phyloP scores from a whole-genome alignment of 2,329 filamentous ascomycete species.

The Exophiala sideris region DNA sequence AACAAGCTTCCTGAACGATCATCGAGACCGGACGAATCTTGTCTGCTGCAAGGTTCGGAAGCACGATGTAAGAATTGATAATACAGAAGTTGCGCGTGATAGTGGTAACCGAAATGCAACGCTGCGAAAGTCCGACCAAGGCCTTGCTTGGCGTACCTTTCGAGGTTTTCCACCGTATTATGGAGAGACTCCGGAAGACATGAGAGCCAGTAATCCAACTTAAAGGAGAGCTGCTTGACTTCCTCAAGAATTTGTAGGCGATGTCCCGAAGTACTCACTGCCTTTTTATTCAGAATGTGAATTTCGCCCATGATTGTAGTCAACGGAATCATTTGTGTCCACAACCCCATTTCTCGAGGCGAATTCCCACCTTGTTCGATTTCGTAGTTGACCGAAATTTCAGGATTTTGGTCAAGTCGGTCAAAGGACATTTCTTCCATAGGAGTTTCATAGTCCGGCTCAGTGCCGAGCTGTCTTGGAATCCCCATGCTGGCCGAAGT shows the following conservation, averaged over 20 bases:
- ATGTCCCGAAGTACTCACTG: not conserved
- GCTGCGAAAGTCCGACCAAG: not conserved
- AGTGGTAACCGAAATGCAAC: not conserved
- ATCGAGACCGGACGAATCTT: too few species aligned
- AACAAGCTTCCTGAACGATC: too few species aligned
- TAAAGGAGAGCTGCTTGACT: not conserved
- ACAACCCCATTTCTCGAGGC: not conserved
- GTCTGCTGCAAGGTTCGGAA: too few species aligned
- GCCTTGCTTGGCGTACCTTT: not conserved
- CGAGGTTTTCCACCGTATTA: not conserved
- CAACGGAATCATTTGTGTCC: not conserved
- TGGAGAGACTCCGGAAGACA: not conserved
- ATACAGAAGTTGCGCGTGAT: not conserved
- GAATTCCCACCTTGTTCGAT: too few species aligned
- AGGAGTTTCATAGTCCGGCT: not conserved
- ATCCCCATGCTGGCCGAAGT: not conserved
- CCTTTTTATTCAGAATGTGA: not conserved
- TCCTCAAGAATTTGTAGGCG: not conserved
- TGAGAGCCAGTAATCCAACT: not conserved
- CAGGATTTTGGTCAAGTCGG: too few species aligned
- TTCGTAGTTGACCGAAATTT: too few species aligned
- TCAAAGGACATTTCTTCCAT: not conserved
- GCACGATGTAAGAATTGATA: not conserved
- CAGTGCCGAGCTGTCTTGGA: not conserved
- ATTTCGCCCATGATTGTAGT: not conserved